phyloP scores from a whole-genome alignment of 306 rosid genomes.

The Cajanus cajan region DNA sequence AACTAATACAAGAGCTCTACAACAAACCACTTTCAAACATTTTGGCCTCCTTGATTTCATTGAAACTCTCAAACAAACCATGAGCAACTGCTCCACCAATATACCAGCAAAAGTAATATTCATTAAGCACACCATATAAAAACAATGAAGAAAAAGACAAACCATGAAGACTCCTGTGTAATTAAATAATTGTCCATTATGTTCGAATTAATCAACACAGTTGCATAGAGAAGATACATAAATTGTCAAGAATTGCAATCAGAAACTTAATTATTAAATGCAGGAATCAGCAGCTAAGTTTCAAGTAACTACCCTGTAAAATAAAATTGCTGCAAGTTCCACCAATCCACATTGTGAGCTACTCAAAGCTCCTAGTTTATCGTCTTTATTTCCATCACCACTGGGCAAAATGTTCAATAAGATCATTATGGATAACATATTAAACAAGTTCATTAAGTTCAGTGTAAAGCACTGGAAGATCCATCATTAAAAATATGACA shows the following conservation, averaged over 20 bases:
- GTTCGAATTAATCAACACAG: conserved; percentile 7
- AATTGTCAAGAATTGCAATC: neutral
- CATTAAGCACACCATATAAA: conserved; percentile 8
- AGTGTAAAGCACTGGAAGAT: conserved; percentile 21
- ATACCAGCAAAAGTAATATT: conserved; percentile 3
- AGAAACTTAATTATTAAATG: conserved; percentile 5
- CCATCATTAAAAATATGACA: conserved; percentile 12
- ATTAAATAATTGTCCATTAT: neutral
- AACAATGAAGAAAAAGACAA: neutral
- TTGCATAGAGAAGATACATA: neutral
- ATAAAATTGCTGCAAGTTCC: conserved; percentile 84
- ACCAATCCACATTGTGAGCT: conserved; percentile 69
- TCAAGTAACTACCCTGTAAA: conserved; percentile 61
- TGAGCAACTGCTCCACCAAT: neutral
- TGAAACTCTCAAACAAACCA: conserved; percentile 14
- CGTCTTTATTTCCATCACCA: conserved; percentile 74
- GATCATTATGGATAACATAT: neutral
- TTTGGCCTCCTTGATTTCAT: neutral
- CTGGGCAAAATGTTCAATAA: conserved; percentile 41
- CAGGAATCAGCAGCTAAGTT: conserved; percentile 6
- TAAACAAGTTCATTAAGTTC: neutral
- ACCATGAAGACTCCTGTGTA: neutral
- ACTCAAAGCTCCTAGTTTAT: conserved; percentile 75
- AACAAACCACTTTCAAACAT: neutral
- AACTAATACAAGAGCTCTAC: neutral